Percentiles rank a stretch among this genome's conserved stretches.
These are phyloP conservation scores for Didymosphaeria variabile DNA, from an alignment of 2,329 filamentous ascomycete genomes.

Conservation along the genomic window DNA sequence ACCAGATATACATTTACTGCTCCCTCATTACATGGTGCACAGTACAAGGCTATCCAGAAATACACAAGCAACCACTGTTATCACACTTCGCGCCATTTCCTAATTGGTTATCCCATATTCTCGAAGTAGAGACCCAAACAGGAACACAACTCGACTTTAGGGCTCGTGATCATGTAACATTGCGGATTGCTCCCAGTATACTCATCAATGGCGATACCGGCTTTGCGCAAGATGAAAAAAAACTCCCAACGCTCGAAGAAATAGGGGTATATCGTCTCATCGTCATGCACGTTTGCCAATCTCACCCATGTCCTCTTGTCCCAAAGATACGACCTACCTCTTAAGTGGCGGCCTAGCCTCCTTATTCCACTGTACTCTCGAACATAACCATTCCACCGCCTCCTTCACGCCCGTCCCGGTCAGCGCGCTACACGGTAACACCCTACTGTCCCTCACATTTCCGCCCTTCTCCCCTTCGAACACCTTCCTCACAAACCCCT, in stretches of 20 bases:
- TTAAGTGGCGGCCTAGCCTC: constrained; percentile 91
- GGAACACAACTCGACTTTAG: no score
- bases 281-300: neutral
- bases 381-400: constrained; percentile 96
- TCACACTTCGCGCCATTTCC: no score
- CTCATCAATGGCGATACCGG: neutral
- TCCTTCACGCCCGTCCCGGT: constrained; percentile 85
- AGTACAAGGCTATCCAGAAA: no score
- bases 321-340: constrained; percentile 65
- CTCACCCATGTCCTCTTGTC: neutral
- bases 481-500: constrained; percentile 92
- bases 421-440: constrained; percentile 90
- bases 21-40: no score
- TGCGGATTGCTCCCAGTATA: neutral
- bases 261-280: constrained; percentile 5
- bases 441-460: constrained; percentile 87
- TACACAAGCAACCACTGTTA: no score
- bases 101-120: no score
- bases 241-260: neutral
- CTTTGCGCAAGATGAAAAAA: neutral
- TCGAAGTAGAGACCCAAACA: no score
- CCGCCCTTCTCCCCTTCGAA: constrained; percentile 92
- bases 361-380: constrained; percentile 94
- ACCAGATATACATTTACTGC: neutral
- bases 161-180: no score